Percentiles rank a stretch among this genome's conserved stretches.
phyloP scores from a whole-genome alignment of 2,329 filamentous ascomycete species.

The Trichophyton schoenleinii region DNA sequence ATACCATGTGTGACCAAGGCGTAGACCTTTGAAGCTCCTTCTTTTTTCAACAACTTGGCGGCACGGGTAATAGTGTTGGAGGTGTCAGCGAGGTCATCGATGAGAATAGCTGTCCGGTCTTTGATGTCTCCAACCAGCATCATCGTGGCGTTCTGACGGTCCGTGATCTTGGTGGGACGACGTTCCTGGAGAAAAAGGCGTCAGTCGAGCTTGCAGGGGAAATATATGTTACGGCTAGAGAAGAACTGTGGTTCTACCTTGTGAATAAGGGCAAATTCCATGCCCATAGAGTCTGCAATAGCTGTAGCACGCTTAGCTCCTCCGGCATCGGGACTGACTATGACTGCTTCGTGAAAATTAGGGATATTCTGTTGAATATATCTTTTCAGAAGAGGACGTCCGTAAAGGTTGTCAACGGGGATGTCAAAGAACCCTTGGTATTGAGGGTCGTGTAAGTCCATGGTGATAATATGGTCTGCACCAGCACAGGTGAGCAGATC shows the following conservation, averaged over 20 bases:
- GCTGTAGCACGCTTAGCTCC: constrained; percentile 92
- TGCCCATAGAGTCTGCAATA: constrained; percentile 82
- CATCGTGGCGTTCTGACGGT: constrained; percentile 73
- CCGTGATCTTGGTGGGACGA: constrained; percentile 72
- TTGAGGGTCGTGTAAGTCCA: constrained; percentile 92
- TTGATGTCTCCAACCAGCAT: constrained; percentile 84
- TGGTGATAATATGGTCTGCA: constrained; percentile 92
- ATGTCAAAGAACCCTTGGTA: constrained; percentile 99
- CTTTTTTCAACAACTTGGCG: constrained; percentile 90
- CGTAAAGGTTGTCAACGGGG: constrained; percentile 94
- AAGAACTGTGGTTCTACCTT: constrained; percentile 50
- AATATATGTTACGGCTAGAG: constrained; percentile 1
- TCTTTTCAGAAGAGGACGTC: constrained; percentile 42
- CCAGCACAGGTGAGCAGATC: constrained; percentile 91
- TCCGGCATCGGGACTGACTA: constrained; percentile 92
- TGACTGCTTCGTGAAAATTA: constrained; percentile 71
- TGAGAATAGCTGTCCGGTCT: constrained; percentile 70
- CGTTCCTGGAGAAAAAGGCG: constrained; percentile 51
- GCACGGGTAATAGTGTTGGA: constrained; percentile 95
- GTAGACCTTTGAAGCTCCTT: constrained; percentile 77
- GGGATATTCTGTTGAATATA: constrained; percentile 70
- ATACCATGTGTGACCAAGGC: constrained; percentile 91
- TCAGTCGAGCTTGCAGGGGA: constrained; percentile 14
- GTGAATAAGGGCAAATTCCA: constrained; percentile 96
- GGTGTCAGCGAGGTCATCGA: constrained; percentile 91